A percentile compares a stretch with the other conserved stretches of the same genome.
These are phyloP conservation scores for Tieghemiomyces parasiticus DNA, from an alignment of 192 early-diverging fungal species.

Conservation along the genomic window DNA sequence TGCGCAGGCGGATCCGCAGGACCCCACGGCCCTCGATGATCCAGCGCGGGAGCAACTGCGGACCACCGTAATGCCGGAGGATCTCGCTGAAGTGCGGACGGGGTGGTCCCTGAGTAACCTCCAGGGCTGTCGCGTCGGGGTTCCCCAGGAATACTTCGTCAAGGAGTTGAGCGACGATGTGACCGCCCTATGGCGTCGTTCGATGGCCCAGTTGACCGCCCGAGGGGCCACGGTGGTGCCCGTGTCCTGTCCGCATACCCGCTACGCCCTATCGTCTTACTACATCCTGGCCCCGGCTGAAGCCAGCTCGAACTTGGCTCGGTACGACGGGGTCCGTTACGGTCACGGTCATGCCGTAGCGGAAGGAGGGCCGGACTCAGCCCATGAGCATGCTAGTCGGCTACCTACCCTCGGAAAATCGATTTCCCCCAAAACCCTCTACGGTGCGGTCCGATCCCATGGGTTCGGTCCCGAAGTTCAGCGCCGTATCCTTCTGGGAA, in stretches of 20 bases:
- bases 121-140: conserved; percentile 41
- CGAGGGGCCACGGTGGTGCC: conserved; percentile 52
- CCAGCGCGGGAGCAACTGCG: not conserved
- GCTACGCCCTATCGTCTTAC: conserved; percentile 64
- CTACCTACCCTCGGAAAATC: too few species aligned
- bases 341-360: too few species aligned
- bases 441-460: conserved; percentile 44
- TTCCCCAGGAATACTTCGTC: conserved; percentile 59
- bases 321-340: conserved; percentile 78
- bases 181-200: conserved; percentile 38
- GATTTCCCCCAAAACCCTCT: too few species aligned
- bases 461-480: conserved; percentile 72
- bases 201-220: conserved; percentile 33
- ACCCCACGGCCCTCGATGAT: not conserved
- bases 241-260: conserved; percentile 54
- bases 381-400: too few species aligned
- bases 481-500: conserved; percentile 73
- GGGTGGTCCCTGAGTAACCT: not conserved
- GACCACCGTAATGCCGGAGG: conserved; percentile 15
- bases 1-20: not conserved
- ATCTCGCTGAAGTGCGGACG: conserved; percentile 21
- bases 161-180: conserved; percentile 44
- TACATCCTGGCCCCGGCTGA: conserved; percentile 82
- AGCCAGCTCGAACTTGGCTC: conserved; percentile 77
- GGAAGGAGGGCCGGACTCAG: too few species aligned